Base-by-base conservation (phyloP, 1,139 yeast species). In the Yamadazyma epiphylla region DNA sequence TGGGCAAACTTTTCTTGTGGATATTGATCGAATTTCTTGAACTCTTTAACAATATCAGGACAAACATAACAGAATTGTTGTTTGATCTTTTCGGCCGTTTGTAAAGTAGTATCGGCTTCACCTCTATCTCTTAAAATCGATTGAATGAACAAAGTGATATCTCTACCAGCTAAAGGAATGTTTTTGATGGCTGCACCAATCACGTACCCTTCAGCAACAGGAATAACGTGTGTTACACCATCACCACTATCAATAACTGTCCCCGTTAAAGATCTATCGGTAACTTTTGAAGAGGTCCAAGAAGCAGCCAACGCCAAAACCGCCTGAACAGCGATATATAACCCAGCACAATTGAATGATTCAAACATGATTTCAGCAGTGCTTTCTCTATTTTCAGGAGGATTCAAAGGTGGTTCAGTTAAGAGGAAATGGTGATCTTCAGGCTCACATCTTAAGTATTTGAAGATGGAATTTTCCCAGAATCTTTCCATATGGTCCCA, bases 401-500 rank as follows among this genome's bases (percentile, higher is more conserved):
- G 96, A 53, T 94, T 94, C 49, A 94, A 75, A 19, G 99, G 99
- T 11, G 99, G 99, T 63, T 91, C 99, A 30, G 99, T 91, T 46
- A 91, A 65, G 39, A 91, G 69, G 59, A 91, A 91, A 58, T 87
- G 87, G 53, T 91, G 99, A 60, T 91, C 99, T 58, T 91, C 99
- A 5, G 99, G 99, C 60, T 91, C 98, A 56, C 97, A 88, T 59
- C 96, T 78, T 49, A 91, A 73, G 57, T 91, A 91, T 62, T 91
- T 89, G 69, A 91, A 91, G 51, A 91, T 89, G 26, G 96, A 86
- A 51, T 85, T 85, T 55, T 91, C 97, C 99, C 99, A 91, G 60
- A 88, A 89, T 54, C 98, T 74, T 60, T 91, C 99, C 99, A 91
- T 91, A 55, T 91, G 96, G 63, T 94, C 98, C 99, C 99, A 91